These are phyloP conservation scores for Dacryopinax primogenitus DNA, from an alignment of 768 basidiomycete genomes.

Conservation along the genomic window DNA sequence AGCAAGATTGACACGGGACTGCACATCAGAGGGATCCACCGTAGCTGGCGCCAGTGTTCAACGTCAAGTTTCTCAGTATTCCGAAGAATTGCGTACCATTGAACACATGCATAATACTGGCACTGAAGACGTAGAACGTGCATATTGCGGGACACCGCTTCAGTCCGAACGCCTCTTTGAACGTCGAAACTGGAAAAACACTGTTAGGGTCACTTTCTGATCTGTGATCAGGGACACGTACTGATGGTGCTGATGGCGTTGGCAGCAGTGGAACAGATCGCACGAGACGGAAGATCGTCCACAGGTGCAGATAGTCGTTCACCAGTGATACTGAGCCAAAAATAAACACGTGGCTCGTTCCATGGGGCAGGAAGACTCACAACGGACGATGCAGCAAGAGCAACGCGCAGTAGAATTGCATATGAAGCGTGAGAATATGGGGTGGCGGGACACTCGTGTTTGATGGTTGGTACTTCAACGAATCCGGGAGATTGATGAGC, in stretches of 20 bases:
- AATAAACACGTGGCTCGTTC: neutral
- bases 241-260: slow-evolving; percentile 20
- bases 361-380: slow-evolving; percentile 13
- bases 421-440: slow-evolving; percentile 22
- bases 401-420: slow-evolving; percentile 24
- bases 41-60: slow-evolving; percentile 15
- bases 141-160: slow-evolving; percentile 22
- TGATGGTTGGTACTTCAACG: slow-evolving; percentile 20
- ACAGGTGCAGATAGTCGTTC: slow-evolving; percentile 16
- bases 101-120: slow-evolving; percentile 22
- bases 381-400: slow-evolving; percentile 26
- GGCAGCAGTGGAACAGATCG: slow-evolving; percentile 22
- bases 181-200: slow-evolving; percentile 19
- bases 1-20: slow-evolving; percentile 14
- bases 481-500: slow-evolving; percentile 22
- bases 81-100: neutral
- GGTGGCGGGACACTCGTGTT: slow-evolving; percentile 21
- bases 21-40: slow-evolving; percentile 28
- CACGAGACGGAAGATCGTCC: slow-evolving; percentile 17
- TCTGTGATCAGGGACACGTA: too few species aligned
- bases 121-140: slow-evolving; percentile 24
- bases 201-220: neutral
- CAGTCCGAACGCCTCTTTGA: slow-evolving; percentile 20
- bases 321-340: slow-evolving; percentile 17
- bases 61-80: neutral